Percentiles rank a stretch among this genome's conserved stretches.
These are phyloP conservation scores for Macadamia tetraphylla DNA, from an alignment of 164 flowering plant species.

Conservation along the genomic window DNA sequence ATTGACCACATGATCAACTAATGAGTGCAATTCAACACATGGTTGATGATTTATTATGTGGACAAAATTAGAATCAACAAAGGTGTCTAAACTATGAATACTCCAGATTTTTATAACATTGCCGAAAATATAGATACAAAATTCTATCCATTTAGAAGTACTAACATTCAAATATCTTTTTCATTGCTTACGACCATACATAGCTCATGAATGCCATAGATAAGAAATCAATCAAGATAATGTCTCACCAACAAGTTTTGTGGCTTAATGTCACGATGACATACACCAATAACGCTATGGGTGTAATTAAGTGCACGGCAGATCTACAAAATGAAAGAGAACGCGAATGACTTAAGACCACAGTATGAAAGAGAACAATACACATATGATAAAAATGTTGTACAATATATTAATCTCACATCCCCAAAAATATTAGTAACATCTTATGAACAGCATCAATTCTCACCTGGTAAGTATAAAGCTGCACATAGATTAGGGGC, in stretches of 20 bases:
- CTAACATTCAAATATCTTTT: not conserved
- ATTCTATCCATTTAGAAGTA: not conserved
- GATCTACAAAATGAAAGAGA: slow-evolving; percentile 46
- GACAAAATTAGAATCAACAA: no score
- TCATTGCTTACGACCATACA: not conserved
- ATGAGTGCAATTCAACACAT: not conserved
- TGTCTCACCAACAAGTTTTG: slow-evolving; percentile 88
- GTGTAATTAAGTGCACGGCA: slow-evolving; percentile 81
- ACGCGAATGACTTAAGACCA: not conserved
- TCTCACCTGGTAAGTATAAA: slow-evolving; percentile 87
- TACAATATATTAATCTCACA: not conserved
- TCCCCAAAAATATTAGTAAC: not conserved
- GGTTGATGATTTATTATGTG: no score
- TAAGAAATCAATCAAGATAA: slow-evolving; percentile 1
- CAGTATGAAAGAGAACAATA: slow-evolving; percentile 1
- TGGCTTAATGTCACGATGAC: slow-evolving; percentile 98
- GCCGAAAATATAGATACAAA: not conserved
- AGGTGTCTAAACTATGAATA: no score
- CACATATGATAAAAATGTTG: not conserved
- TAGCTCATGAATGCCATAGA: not conserved
- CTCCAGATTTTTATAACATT: not conserved
- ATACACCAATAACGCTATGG: slow-evolving; percentile 79
- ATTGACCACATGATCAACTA: not conserved
- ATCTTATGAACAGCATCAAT: not conserved
- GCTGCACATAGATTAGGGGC: slow-evolving; percentile 73